Evolutionary conservation across 2,329 filamentous ascomycete genomes (phyloP).

Genomic region (Furcasterigmium furcatum): DNA sequence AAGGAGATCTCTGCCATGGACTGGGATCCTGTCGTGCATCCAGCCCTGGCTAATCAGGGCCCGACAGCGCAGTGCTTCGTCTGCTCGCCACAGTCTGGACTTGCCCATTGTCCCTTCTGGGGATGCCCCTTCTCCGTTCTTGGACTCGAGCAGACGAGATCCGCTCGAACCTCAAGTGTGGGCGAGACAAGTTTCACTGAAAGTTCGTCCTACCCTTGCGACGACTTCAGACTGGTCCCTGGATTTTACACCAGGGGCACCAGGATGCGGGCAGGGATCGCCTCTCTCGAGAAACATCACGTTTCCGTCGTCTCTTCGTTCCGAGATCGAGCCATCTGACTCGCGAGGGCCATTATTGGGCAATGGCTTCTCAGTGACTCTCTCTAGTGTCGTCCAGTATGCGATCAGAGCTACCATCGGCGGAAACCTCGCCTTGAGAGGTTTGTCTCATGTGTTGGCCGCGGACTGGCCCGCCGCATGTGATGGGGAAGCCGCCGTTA

Average conservation of each 20-base stretch:
- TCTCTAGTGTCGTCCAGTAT: neutral
- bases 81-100: neutral
- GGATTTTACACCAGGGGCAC: neutral
- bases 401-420: neutral
- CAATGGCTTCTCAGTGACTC: neutral
- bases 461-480: neutral
- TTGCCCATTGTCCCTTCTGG: neutral
- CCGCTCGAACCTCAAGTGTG: neutral
- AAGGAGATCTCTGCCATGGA: neutral
- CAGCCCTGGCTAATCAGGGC: neutral
- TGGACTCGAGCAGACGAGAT: neutral
- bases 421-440: neutral
- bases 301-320: neutral
- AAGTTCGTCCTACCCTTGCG: neutral
- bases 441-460: neutral
- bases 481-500: too few species aligned
- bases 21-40: neutral
- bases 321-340: neutral
- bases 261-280: neutral
- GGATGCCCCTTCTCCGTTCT: neutral
- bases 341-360: neutral
- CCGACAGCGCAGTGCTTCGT: neutral
- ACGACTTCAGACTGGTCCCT: neutral
- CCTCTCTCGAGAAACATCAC: neutral
- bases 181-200: neutral